Evolutionary conservation across 768 basidiomycete species (phyloP).

Genomic region (Kwoniella sp.): DNA sequence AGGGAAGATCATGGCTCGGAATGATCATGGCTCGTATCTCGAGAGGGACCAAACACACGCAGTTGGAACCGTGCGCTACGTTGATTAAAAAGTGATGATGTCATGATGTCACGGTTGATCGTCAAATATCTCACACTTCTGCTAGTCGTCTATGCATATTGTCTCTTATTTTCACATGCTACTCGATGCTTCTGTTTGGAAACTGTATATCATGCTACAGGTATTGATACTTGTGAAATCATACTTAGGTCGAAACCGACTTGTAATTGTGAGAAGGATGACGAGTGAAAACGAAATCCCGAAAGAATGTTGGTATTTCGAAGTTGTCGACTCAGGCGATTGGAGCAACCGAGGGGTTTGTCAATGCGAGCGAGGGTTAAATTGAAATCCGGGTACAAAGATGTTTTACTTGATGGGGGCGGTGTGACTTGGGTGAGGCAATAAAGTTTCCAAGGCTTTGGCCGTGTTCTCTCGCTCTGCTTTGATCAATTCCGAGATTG

Average conservation of each 20-base stretch:
- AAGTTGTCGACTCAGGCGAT: too few species aligned
- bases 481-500: slow-evolving; percentile 24
- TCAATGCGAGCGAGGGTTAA: neutral
- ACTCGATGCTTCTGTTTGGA: neutral
- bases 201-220: neutral
- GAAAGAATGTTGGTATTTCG: too few species aligned
- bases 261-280: too few species aligned
- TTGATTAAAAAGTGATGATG: neutral
- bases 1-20: too few species aligned
- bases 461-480: slow-evolving; percentile 18
- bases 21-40: neutral
- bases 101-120: neutral
- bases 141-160: neutral
- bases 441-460: slow-evolving; percentile 20
- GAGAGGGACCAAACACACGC: slow-evolving; percentile 1
- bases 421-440: slow-evolving; percentile 18
- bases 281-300: too few species aligned
- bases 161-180: neutral
- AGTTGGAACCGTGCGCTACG: neutral
- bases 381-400: neutral
- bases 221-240: neutral
- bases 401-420: slow-evolving; percentile 8
- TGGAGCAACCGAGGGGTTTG: too few species aligned
- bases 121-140: too few species aligned
- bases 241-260: too few species aligned